Evolutionary conservation across 331 rosid genomes (phyloP).

Genomic region (Acacia concinna): DNA sequence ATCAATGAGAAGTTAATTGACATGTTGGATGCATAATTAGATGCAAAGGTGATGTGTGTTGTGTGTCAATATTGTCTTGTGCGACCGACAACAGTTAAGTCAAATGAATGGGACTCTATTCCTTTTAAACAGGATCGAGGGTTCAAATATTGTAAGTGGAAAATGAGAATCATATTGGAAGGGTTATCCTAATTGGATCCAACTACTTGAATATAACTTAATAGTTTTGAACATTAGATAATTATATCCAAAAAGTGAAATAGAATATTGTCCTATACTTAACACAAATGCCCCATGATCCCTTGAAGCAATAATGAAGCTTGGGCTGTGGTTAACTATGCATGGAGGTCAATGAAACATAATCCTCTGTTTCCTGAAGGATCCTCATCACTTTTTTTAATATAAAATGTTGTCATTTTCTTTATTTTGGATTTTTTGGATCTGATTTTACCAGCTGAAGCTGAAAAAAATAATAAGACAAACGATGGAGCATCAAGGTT

Average conservation of each 20-base stretch:
- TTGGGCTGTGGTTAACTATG: not conserved
- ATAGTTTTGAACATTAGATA: not conserved
- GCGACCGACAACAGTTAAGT: not conserved
- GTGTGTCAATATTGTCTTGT: not conserved
- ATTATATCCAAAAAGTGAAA: not conserved
- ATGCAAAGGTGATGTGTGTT: not conserved
- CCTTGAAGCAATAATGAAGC: not conserved
- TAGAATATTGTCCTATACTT: not conserved
- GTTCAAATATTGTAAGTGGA: not conserved
- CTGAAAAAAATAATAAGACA: constrained; percentile 59
- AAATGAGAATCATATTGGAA: not conserved
- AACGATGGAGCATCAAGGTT: constrained; percentile 63
- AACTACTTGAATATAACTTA: not conserved
- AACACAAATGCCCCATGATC: not conserved
- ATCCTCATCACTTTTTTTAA: not conserved
- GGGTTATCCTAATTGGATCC: not conserved
- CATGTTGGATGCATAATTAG: not conserved
- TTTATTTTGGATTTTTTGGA: constrained; percentile 18
- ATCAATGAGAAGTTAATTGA: not conserved
- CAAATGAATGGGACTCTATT: not conserved
- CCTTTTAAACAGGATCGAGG: not conserved
- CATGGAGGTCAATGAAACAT: constrained; percentile 15
- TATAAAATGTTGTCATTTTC: not conserved
- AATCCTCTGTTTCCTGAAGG: constrained; percentile 3
- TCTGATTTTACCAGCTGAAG: constrained; percentile 65